Base-by-base conservation (phyloP, 139 green algal species). In the Coelastrella sp. region DNA sequence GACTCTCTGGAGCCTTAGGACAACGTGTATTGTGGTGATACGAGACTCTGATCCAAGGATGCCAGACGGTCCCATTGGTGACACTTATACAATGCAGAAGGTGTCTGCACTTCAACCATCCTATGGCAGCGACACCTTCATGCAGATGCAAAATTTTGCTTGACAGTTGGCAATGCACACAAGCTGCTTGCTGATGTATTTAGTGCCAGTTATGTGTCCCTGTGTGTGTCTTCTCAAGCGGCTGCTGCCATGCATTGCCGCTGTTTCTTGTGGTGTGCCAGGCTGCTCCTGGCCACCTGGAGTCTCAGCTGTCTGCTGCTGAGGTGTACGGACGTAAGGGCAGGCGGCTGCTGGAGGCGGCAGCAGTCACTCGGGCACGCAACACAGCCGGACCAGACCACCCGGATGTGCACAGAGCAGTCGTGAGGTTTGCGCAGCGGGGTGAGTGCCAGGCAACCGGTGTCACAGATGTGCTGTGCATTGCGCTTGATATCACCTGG, bases 291-390 rank as follows among this genome's bases (percentile, higher is more conserved):
- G 76, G 59, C 6, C 68, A 93, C 68, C n/a, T 95, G 8, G 86
- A 94, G 61, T 95, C 92, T 27, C 95, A 96, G 73, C 72, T 93
- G 72, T 76, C 93, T 11, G 94, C 94, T 72, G 96, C 95, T 17
- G 94, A 97, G 92, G 96, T 99, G 83, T 97, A 96, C 88, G 68
- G 96, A 22, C 95, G 96, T 20, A 95, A 94, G 82, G 92, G 91
- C 25, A 93, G 91, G 70, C 86, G 95, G 80, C 93, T 99, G 91
- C 92, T 99, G 84, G 97, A 96, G 82, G 92, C 99, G 83, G 92
- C 93, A 49, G 96, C 96, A 17, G 94, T 96, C 14, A 93, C 97
- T 84, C 90, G 92, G 22, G 96, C 95, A 20, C 22, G 91, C 14
- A 85, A 83, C n/a, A 58, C 97, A 27, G 94, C 90, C 0, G 95